Percentiles rank a stretch among this genome's conserved stretches.
Conservation (phyloP, 306 rosid species). For the Datisca glomerata region DNA sequence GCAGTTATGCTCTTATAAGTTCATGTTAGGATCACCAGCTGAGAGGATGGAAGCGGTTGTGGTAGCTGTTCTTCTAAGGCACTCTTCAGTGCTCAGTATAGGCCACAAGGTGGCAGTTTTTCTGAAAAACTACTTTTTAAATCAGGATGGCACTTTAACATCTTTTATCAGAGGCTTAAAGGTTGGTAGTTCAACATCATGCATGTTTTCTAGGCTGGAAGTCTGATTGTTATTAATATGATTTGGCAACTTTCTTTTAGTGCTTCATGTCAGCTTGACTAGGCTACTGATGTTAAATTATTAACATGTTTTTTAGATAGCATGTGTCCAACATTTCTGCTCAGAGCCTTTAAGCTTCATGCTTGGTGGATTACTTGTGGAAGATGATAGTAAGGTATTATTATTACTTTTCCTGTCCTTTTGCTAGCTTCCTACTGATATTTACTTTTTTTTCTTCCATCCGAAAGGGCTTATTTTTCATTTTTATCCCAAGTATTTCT, state of each 20-base stretch:
- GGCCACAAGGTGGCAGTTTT: slow-evolving; percentile 80
- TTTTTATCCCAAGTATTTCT: no score
- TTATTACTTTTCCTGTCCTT: background rate
- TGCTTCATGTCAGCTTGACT: slow-evolving; percentile 4
- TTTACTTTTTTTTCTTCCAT: no score
- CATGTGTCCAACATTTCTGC: slow-evolving; percentile 76
- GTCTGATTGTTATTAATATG: slow-evolving; percentile 1
- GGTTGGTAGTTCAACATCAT: slow-evolving; percentile 34
- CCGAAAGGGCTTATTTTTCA: background rate
- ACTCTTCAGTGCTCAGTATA: slow-evolving; percentile 45
- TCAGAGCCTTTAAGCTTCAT: slow-evolving; percentile 60
- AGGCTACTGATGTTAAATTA: slow-evolving; percentile 16
- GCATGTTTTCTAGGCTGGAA: background rate
- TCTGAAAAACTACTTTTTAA: slow-evolving; percentile 68
- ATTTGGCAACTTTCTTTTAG: background rate
- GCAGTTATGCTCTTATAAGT: slow-evolving; percentile 46
- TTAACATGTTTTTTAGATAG: slow-evolving; percentile 40
- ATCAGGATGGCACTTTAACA: slow-evolving; percentile 86
- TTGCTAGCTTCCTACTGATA: slow-evolving; percentile 1
- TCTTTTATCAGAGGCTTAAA: slow-evolving; percentile 82
- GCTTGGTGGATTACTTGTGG: slow-evolving; percentile 33
- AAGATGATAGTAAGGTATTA: slow-evolving; percentile 38
- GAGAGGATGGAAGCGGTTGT: slow-evolving; percentile 87
- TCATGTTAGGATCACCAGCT: slow-evolving; percentile 59
- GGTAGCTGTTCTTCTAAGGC: slow-evolving; percentile 74